Evolutionary conservation across 306 rosid genomes (phyloP), one percentile per base, ranked within the genome.

Genomic region (Oxytropis ochrocephala): DNA sequence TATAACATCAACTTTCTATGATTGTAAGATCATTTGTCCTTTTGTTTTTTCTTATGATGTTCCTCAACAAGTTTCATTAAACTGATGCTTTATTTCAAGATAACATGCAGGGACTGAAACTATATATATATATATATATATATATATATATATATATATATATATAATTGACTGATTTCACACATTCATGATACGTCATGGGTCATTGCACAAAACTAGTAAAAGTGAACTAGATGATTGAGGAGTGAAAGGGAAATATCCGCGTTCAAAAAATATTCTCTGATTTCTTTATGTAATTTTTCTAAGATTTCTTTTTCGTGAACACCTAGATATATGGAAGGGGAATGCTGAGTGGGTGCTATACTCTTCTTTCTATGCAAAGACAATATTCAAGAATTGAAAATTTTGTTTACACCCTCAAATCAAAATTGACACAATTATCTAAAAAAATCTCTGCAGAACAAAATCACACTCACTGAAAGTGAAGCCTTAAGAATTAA

Each of bases 201-300:
- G 75, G 76, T 67, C 72, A 68, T 67, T 72, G 79, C 71, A 64
- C 78, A 77, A 79, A 82, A 76, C 79, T 72, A 71, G 86, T 83
- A 73, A 84, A 83, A 75, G 90, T 79, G 70, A 78, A 78, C 24
- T 30, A 73, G 80, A 87, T 85, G 84, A 89, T 81, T 81, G 89
- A 76, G 73, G 86, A 81, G 74, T 89, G 89, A 89, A 78, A 75
- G 88, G 84, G 78, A 84, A 84, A 77, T 83, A 81, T 83, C 83
- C 76, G 87, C 63, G 88, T 79, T 74, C 47, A 19, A 76, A 84
- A 84, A 77, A 78, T 64, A 84, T 83, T 72, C 83, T 81, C 79
- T 73, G 1, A 67, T 38, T 70, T 65, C 72, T 78, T 67, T 74
- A 73, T 55, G 56, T 30, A 56, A 67, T 73, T 17, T 73, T 17